Evolutionary conservation across 352 stramenopile genomes (phyloP).

Genomic region (Aphanomyces astaci): DNA sequence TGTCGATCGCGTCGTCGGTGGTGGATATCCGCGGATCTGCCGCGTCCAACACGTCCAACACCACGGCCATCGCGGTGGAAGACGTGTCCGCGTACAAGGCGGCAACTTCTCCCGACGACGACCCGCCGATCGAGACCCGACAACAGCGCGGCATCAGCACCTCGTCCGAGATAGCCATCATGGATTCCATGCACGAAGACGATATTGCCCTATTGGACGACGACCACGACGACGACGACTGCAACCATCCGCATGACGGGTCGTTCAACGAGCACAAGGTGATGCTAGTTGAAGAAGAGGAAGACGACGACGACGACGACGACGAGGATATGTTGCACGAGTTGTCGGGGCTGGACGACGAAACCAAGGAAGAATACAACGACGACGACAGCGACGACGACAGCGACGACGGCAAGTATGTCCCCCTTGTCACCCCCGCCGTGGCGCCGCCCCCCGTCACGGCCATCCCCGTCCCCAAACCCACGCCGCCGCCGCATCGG

Average conservation of each 20-base stretch:
- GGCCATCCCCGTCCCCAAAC: not conserved
- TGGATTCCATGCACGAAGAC: slow-evolving; percentile 16
- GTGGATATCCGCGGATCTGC: slow-evolving; percentile 2
- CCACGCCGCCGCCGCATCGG: too few species aligned
- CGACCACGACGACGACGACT: not conserved
- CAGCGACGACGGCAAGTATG: slow-evolving; percentile 13
- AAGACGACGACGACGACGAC: slow-evolving; percentile 18
- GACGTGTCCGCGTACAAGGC: not conserved
- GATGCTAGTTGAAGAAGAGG: slow-evolving; percentile 21
- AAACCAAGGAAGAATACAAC: slow-evolving; percentile 1
- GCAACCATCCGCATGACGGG: too few species aligned
- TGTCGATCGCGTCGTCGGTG: not conserved
- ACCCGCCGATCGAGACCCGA: not conserved
- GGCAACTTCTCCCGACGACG: not conserved
- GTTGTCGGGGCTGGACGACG: too few species aligned
- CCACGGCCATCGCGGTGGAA: slow-evolving; percentile 19
- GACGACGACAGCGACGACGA: slow-evolving; percentile 11
- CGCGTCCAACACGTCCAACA: slow-evolving; percentile 17
- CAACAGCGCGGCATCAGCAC: not conserved
- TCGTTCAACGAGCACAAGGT: slow-evolving; percentile 22
- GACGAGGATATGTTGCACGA: too few species aligned
- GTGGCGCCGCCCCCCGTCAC: not conserved
- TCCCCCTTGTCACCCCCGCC: not conserved
- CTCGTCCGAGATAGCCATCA: slow-evolving; percentile 16
- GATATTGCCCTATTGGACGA: not conserved